Conservation (phyloP, 768 basidiomycete genomes). For the Lactifluus piperatus region DNA sequence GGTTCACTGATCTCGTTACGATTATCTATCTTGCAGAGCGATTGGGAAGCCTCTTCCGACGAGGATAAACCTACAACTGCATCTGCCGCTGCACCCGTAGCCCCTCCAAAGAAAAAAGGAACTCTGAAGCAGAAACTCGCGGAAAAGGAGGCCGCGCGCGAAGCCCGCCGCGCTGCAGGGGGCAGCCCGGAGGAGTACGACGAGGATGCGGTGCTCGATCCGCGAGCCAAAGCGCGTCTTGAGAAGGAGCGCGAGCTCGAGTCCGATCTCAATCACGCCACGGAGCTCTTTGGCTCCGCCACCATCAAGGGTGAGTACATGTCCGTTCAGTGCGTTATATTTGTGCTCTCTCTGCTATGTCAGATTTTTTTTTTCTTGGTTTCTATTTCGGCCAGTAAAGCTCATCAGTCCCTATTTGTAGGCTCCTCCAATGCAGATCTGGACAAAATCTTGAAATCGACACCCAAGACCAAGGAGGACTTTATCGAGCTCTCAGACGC, state of each 20-base stretch:
- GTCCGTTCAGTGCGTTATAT: constrained; percentile 16
- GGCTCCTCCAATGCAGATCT: constrained; percentile 63
- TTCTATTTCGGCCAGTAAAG: not conserved
- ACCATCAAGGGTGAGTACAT: constrained; percentile 47
- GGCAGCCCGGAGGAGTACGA: constrained; percentile 49
- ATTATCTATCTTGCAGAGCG: constrained; percentile 62
- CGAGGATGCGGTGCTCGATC: constrained; percentile 58
- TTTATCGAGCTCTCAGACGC: constrained; percentile 64
- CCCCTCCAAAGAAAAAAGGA: constrained; percentile 86
- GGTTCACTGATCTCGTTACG: constrained; percentile 9
- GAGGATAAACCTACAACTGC: constrained; percentile 47
- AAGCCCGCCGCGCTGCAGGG: constrained; percentile 35
- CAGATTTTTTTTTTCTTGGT: not conserved
- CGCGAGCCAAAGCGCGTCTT: constrained; percentile 61
- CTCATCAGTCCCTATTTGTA: constrained; percentile 25
- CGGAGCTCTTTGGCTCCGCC: constrained; percentile 68
- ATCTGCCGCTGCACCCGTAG: constrained; percentile 37
- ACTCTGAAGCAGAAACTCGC: constrained; percentile 87
- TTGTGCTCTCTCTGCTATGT: not conserved
- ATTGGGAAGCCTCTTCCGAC: constrained; percentile 87
- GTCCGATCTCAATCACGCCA: constrained; percentile 79
- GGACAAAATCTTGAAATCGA: constrained; percentile 61
- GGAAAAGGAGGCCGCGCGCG: constrained; percentile 79
- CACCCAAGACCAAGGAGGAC: constrained; percentile 86
- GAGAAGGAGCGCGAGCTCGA: constrained; percentile 80